Base-by-base conservation (phyloP, 1,284 basidiomycete genomes). In the Fomitiporia mediterranea region DNA sequence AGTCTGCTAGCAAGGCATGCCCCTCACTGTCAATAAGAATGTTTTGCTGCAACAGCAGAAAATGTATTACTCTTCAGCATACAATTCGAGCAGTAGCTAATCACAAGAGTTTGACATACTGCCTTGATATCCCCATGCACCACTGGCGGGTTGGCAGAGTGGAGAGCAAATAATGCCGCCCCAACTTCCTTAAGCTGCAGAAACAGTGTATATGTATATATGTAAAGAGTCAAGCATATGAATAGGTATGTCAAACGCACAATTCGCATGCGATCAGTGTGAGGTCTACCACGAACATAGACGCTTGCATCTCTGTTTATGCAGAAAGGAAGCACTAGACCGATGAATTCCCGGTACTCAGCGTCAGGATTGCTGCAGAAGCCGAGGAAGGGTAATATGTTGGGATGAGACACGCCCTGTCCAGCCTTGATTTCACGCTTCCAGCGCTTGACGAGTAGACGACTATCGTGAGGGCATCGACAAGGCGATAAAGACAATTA, bases 1-100 rank as follows among this genome's bases (percentile, higher is more conserved):
- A 56, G 19, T 56, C 54, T 4, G 47, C 49, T 8, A 56, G 38
- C 8, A 44, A 25, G 2, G 54, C 34, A 2, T 51, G 15, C 9
- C 48, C 47, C 19, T 9, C 9, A 13, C 40, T 27, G 25, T 56
- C 39, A 21, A 56, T 40, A 17, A 51, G 48, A 27, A 56, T 51
- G 42, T 56, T 56, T 17, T 47, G 8, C 54, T 56, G 28, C n/a
- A n/a, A n/a, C n/a, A n/a, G n/a, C n/a, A n/a, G n/a, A 4, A 27
- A 19, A 21, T 21, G 15, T 17, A 6, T 8, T 4, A 17, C 9
- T 37, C 13, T 35, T 38, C 25, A 30, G 21, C 38, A 32, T 32
- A n/a, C n/a, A n/a, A n/a, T n/a, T n/a, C n/a, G 28, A 19, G 30
- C 15, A 35, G 7, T 23, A 27, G 13, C 15, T 21, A 8, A 8